These are phyloP conservation scores for Syncephalastrum racemosum DNA, from an alignment of 371 early-diverging fungal genomes.

Conservation along the genomic window DNA sequence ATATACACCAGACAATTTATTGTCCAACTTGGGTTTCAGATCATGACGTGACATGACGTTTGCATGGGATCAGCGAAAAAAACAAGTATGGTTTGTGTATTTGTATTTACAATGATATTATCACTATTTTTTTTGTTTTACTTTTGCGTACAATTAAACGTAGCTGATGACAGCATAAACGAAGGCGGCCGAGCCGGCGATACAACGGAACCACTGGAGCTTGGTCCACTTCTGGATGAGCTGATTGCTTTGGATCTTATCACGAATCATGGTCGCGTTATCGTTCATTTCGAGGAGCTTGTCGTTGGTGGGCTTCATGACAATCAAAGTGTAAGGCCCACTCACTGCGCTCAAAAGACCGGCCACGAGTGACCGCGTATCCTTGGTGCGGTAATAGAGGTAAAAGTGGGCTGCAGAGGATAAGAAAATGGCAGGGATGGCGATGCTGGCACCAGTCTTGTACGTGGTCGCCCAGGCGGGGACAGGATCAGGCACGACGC, in stretches of 20 bases:
- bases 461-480: conserved; percentile 7
- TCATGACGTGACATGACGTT: no score
- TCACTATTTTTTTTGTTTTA: no score
- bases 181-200: conserved; percentile 5
- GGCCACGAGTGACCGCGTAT: background rate
- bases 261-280: background rate
- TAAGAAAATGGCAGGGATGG: background rate
- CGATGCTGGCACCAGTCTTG: conserved; percentile 5
- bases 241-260: background rate
- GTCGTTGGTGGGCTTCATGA: conserved; percentile 14
- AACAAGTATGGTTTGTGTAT: no score
- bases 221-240: conserved; percentile 12
- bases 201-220: conserved; percentile 5
- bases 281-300: conserved; percentile 1
- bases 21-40: no score
- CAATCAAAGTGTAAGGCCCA: conserved; percentile 3
- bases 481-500: conserved; percentile 8
- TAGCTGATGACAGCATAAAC: conserved; percentile 3
- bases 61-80: no score
- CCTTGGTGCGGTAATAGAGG: conserved; percentile 8
- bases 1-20: no score
- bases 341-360: conserved; percentile 5
- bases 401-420: conserved; percentile 9
- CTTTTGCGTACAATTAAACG: no score
- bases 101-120: no score